Conservation (phyloP, 1,284 basidiomycete species). For the Fomitopsis betulina region DNA sequence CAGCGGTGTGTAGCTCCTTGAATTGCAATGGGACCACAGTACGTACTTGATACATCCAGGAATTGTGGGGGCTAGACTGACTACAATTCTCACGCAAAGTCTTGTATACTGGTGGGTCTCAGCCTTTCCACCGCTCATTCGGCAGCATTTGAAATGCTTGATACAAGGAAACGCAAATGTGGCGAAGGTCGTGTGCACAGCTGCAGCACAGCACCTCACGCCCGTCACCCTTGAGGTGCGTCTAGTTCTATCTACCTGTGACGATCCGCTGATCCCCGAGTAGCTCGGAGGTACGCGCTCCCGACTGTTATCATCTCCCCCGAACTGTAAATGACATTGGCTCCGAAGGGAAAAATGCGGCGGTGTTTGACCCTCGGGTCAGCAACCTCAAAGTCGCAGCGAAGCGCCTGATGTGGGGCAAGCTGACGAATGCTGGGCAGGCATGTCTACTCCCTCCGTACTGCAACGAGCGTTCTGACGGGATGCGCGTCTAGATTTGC, state of each 20-base stretch:
- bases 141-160: background rate
- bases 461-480: slow-evolving; percentile 4
- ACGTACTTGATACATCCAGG: slow-evolving; percentile 16
- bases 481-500: slow-evolving; percentile 30
- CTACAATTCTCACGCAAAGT: slow-evolving; percentile 31
- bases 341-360: slow-evolving; percentile 71
- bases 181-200: slow-evolving; percentile 70
- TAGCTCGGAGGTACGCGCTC: slow-evolving; percentile 3
- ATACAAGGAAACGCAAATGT: slow-evolving; percentile 31
- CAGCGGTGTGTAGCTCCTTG: slow-evolving; percentile 45
- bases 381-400: slow-evolving; percentile 56
- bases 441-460: slow-evolving; percentile 53
- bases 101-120: slow-evolving; percentile 54
- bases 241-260: background rate
- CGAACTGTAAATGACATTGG: background rate
- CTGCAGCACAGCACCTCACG: slow-evolving; percentile 82
- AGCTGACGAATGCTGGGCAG: slow-evolving; percentile 75
- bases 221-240: slow-evolving; percentile 39
- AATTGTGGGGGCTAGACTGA: background rate
- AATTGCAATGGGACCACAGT: slow-evolving; percentile 86
- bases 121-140: slow-evolving; percentile 15
- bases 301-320: background rate
- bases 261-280: background rate
- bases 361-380: slow-evolving; percentile 65
- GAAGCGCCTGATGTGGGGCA: slow-evolving; percentile 79